Conservation (phyloP, 805 yeast species). For the Limtongia smithiae region DNA sequence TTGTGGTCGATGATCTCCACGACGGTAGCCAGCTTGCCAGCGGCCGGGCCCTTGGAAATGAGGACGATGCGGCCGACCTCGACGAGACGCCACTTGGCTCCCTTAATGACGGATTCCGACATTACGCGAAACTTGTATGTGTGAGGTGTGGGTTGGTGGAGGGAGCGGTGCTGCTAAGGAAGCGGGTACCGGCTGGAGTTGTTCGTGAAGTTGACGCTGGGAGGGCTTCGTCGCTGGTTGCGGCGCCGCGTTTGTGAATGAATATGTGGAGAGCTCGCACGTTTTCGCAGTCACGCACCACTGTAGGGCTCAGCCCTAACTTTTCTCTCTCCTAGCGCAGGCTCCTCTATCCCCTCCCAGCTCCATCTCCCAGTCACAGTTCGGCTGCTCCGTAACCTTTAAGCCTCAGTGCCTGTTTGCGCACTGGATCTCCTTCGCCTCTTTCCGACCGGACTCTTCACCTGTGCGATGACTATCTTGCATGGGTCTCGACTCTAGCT, state of each 20-base stretch:
- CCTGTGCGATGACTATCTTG: no score
- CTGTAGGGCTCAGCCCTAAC: constrained; percentile 12
- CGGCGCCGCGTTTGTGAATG: background rate
- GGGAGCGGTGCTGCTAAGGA: background rate
- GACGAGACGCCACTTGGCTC: constrained; percentile 98
- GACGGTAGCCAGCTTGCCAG: constrained; percentile 88
- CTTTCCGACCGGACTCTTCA: no score
- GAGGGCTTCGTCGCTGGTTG: constrained; percentile 24
- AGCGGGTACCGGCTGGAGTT: no score
- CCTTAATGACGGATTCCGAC: constrained; percentile 76
- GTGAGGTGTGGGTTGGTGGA: constrained; percentile 1
- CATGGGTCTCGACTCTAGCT: no score
- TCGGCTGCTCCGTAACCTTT: no score
- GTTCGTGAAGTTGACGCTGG: constrained; percentile 1
- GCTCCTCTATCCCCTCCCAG: no score
- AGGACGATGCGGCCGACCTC: constrained; percentile 99
- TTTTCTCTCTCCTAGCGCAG: no score
- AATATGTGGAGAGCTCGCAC: background rate
- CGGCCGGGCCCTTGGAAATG: constrained; percentile 67
- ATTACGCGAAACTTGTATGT: constrained; percentile 37
- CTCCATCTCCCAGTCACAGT: no score
- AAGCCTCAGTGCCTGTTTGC: no score
- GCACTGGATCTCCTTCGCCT: no score
- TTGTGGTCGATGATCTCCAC: constrained; percentile 99
- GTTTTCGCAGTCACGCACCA: constrained; percentile 12